A percentile compares a stretch with the other conserved stretches of the same genome.
phyloP scores from a whole-genome alignment of 257 asterid species.

The Solanum neorickii region DNA sequence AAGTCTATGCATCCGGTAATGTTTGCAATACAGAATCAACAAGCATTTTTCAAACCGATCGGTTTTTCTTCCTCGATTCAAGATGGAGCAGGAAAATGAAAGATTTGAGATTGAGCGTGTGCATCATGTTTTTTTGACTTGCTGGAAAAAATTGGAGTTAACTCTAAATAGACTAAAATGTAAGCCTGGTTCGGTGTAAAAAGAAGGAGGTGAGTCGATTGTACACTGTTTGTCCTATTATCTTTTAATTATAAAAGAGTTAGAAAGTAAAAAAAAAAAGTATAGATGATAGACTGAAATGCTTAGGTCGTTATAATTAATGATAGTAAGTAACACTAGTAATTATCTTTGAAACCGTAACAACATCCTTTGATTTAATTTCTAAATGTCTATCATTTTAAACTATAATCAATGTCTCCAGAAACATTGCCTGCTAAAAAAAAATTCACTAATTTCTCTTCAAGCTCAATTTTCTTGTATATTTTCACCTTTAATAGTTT shows the following conservation, averaged over 20 bases:
- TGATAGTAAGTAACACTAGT: no score
- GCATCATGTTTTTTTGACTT: not conserved
- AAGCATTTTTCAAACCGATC: slow-evolving; percentile 9
- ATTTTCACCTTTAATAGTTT: no score
- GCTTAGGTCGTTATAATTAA: no score
- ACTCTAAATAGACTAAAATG: not conserved
- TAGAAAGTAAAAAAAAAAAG: no score
- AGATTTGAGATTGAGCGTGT: not conserved
- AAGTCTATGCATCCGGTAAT: slow-evolving; percentile 28
- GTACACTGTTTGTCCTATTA: not conserved
- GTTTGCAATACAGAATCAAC: slow-evolving; percentile 9
- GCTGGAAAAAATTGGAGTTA: not conserved
- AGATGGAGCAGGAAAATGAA: not conserved
- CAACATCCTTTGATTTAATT: no score
- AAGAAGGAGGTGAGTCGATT: not conserved
- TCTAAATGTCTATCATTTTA: no score
- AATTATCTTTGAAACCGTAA: no score
- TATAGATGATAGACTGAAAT: no score
- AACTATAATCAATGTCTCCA: no score
- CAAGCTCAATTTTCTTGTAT: no score
- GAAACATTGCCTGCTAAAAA: no score
- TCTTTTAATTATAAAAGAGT: not conserved
- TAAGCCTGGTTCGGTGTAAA: not conserved
- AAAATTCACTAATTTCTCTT: no score
- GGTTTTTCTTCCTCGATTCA: slow-evolving; percentile 10